Evolutionary conservation across 2,329 filamentous ascomycete genomes (phyloP).

Genomic region (Venturia asperata): DNA sequence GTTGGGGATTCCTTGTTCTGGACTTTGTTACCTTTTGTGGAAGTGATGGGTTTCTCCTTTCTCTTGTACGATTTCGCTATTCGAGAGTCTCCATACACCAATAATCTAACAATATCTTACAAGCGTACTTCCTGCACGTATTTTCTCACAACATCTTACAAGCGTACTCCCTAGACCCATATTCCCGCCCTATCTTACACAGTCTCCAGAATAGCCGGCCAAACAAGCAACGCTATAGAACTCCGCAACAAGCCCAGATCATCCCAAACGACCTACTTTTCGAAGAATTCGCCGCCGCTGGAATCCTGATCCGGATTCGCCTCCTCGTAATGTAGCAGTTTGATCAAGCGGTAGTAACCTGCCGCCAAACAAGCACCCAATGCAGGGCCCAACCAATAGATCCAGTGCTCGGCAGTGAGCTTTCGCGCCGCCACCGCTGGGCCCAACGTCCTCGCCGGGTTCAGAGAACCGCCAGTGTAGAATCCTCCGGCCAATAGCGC

Average conservation of each 20-base stretch:
- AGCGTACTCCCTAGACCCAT: neutral
- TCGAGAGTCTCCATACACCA: no score
- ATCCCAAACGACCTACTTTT: neutral
- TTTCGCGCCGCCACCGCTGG: conserved; percentile 19
- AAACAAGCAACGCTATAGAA: neutral
- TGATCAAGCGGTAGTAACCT: conserved; percentile 18
- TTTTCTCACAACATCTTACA: neutral
- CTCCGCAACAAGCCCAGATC: neutral
- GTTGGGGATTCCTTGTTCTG: no score
- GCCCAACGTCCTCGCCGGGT: conserved; percentile 18
- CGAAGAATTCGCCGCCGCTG: neutral
- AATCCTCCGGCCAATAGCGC: conserved; percentile 16
- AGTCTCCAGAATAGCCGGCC: no score
- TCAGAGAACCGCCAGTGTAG: conserved; percentile 13
- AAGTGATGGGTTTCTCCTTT: no score
- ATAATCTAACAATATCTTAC: no score
- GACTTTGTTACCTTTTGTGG: no score
- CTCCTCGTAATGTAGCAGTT: conserved; percentile 19
- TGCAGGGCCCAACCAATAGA: conserved; percentile 19
- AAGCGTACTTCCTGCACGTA: no score
- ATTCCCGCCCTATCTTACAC: no score
- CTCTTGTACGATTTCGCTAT: no score
- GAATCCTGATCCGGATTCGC: conserved; percentile 21
- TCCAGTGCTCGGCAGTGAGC: conserved; percentile 17
- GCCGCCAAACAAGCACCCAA: conserved; percentile 15